Conservation (phyloP, 352 stramenopile species). For the Pythium periplocum region DNA sequence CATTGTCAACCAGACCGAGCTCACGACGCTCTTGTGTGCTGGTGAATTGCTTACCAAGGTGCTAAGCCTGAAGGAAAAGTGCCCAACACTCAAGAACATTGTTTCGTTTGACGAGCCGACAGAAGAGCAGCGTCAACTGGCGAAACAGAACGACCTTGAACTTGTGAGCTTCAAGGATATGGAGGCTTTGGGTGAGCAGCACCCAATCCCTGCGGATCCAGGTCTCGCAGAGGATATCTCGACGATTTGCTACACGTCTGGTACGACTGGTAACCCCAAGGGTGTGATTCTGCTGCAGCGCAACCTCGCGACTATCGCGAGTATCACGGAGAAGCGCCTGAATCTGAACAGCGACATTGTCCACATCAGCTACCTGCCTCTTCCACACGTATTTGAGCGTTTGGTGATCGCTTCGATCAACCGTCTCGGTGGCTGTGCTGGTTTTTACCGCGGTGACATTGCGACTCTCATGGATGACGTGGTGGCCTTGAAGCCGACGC, state of each 20-base stretch:
- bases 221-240: slow-evolving; percentile 67
- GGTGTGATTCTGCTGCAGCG: slow-evolving; percentile 90
- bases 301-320: slow-evolving; percentile 28
- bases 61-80: slow-evolving; percentile 22
- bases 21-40: slow-evolving; percentile 40
- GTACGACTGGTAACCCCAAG: slow-evolving; percentile 92
- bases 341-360: slow-evolving; percentile 47
- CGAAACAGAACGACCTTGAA: slow-evolving; percentile 17
- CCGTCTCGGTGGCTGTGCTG: slow-evolving; percentile 70
- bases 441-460: slow-evolving; percentile 78
- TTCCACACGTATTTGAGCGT: slow-evolving; percentile 96
- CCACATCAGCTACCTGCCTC: slow-evolving; percentile 93
- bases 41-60: slow-evolving; percentile 33
- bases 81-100: slow-evolving; percentile 29
- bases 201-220: slow-evolving; percentile 25
- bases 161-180: slow-evolving; percentile 28
- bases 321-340: slow-evolving; percentile 17
- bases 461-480: slow-evolving; percentile 90
- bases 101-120: slow-evolving; percentile 30
- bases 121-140: slow-evolving; percentile 18
- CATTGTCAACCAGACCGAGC: slow-evolving; percentile 51
- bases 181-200: slow-evolving; percentile 15
- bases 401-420: slow-evolving; percentile 80
- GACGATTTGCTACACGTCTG: slow-evolving; percentile 91
- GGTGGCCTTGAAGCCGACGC: slow-evolving; percentile 81